phyloP scores from a whole-genome alignment of 768 basidiomycete genomes.

The Clitopilus passeckerianus region DNA sequence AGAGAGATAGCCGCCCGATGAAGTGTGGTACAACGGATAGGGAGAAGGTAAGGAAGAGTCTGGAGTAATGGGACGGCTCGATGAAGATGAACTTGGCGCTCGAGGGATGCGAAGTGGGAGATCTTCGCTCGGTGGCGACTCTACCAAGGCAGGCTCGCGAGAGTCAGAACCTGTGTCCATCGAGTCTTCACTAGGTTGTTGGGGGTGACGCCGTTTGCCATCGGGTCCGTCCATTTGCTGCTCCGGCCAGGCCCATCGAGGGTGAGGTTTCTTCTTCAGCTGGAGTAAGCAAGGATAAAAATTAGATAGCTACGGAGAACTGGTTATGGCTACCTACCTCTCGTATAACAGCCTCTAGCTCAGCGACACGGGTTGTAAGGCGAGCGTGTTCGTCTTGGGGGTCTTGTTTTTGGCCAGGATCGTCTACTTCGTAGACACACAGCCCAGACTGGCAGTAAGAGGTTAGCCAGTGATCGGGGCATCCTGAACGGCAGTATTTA shows the following conservation, averaged over 20 bases:
- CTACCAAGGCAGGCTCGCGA: neutral
- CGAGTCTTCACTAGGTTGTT: neutral
- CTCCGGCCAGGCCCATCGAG: constrained; percentile 46
- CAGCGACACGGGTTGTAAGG: constrained; percentile 71
- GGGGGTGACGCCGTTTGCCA: neutral
- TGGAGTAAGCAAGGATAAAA: constrained; percentile 16
- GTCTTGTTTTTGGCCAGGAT: constrained; percentile 53
- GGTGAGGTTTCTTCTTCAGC: constrained; percentile 72
- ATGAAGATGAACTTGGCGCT: neutral
- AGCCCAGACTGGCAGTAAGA: constrained; percentile 49
- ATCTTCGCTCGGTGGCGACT: neutral
- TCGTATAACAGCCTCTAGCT: constrained; percentile 81
- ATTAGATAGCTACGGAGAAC: neutral
- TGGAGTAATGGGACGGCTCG: neutral
- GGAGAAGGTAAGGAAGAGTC: neutral
- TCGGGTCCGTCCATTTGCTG: neutral
- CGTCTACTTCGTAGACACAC: constrained; percentile 83
- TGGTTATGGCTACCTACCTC: constrained; percentile 37
- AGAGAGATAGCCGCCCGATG: neutral
- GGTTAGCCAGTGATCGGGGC: neutral
- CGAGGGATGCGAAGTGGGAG: neutral
- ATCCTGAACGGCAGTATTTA: constrained; percentile 14
- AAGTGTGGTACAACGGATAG: neutral
- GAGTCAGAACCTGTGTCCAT: neutral
- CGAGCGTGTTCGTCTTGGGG: constrained; percentile 59